Conservation (phyloP, 495 filamentous ascomycete genomes). For the Penicillium malachiteum region DNA sequence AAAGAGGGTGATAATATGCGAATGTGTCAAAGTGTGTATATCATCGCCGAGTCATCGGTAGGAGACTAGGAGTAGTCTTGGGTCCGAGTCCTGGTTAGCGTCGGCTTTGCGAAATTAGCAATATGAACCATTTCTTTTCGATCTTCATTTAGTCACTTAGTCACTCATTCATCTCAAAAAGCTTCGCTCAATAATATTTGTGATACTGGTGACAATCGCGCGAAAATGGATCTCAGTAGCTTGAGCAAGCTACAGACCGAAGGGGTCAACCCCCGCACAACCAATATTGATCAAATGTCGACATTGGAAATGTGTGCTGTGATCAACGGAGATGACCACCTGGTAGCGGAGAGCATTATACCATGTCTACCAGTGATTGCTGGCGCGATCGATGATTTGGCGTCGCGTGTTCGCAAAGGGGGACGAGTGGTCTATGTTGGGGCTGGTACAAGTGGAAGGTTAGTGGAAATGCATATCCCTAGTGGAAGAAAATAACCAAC, state of each 20-base stretch:
- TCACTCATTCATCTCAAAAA: neutral
- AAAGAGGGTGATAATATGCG: neutral
- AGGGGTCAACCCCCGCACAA: conserved; percentile 29
- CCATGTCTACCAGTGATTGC: conserved; percentile 33
- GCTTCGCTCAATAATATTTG: neutral
- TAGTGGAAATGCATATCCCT: neutral
- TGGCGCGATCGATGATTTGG: conserved; percentile 30
- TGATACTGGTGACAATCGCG: neutral
- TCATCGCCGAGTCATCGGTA: too few species aligned
- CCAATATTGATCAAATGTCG: conserved; percentile 33
- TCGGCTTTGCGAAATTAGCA: neutral
- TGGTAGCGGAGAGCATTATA: conserved; percentile 30
- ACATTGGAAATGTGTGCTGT: conserved; percentile 36
- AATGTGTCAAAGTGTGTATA: neutral
- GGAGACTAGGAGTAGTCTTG: neutral
- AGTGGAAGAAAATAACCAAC: neutral
- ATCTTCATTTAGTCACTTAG: neutral
- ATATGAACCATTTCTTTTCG: neutral
- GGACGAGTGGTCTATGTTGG: conserved; percentile 43
- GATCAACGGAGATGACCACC: conserved; percentile 36
- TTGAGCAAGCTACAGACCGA: conserved; percentile 37
- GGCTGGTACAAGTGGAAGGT: conserved; percentile 43
- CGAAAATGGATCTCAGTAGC: conserved; percentile 23
- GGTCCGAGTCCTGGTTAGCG: conserved; percentile 1
- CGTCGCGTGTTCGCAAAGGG: conserved; percentile 32